phyloP scores from a whole-genome alignment of 805 yeast species.

The Kuraishia hungarica region DNA sequence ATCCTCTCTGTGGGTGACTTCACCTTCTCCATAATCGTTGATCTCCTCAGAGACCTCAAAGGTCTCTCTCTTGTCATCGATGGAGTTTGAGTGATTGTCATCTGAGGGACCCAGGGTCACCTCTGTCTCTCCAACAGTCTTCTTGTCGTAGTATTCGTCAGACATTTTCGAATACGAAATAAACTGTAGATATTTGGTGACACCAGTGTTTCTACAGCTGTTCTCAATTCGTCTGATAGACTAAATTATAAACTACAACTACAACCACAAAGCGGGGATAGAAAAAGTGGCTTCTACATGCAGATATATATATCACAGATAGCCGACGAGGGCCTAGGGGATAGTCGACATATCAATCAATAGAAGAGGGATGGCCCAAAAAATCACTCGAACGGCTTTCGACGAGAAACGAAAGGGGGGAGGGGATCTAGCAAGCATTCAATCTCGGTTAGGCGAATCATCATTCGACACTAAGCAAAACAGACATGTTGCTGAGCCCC shows the following conservation, averaged over 20 bases:
- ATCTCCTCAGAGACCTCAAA: not conserved
- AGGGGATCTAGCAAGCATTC: not conserved
- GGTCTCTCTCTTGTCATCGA: not conserved
- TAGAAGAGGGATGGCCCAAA: not conserved
- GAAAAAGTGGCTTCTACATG: not conserved
- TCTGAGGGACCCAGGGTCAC: not conserved
- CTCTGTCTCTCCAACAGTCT: not conserved
- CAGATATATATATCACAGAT: not conserved
- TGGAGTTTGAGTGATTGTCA: not conserved
- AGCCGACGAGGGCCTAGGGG: not conserved
- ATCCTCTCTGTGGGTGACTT: not conserved
- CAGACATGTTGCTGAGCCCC: not conserved
- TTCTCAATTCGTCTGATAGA: not conserved
- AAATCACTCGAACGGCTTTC: not conserved
- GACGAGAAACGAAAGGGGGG: not conserved
- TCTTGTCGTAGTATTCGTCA: not conserved
- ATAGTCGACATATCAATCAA: not conserved
- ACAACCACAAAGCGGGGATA: not conserved
- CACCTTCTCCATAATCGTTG: not conserved
- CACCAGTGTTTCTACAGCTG: not conserved
- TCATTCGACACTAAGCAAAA: not conserved
- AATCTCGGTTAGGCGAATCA: not conserved
- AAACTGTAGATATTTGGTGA: not conserved
- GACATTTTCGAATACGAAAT: not conserved
- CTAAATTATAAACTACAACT: not conserved